Conservation (phyloP, 2,329 filamentous ascomycete species). For the Beauveria asiatica region DNA sequence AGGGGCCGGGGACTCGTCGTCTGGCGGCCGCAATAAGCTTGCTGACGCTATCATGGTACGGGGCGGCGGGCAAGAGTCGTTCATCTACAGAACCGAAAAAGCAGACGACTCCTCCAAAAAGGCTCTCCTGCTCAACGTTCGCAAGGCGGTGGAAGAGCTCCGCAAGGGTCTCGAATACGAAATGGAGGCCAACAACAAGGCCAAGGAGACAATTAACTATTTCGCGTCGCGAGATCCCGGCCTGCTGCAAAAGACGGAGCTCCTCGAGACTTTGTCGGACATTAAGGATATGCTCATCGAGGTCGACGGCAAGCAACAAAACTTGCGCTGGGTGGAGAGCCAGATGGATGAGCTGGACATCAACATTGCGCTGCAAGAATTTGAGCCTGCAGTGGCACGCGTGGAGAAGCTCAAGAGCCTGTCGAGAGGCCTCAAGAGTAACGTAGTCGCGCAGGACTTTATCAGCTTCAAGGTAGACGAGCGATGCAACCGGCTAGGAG, state of each 20-base stretch:
- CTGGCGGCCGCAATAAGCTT: slow-evolving; percentile 50
- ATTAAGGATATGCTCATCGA: slow-evolving; percentile 88
- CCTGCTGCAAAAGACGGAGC: slow-evolving; percentile 67
- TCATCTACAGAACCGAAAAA: slow-evolving; percentile 88
- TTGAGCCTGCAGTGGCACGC: slow-evolving; percentile 73
- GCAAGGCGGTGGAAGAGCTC: slow-evolving; percentile 87
- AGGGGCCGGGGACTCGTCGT: slow-evolving; percentile 51
- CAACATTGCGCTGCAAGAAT: slow-evolving; percentile 82
- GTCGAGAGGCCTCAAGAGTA: slow-evolving; percentile 73
- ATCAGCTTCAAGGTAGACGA: slow-evolving; percentile 88
- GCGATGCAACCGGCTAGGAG: slow-evolving; percentile 67
- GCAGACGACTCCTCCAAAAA: slow-evolving; percentile 70
- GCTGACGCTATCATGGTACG: slow-evolving; percentile 86
- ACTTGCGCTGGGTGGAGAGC: slow-evolving; percentile 87
- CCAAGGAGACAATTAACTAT: slow-evolving; percentile 78
- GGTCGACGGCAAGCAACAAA: slow-evolving; percentile 93
- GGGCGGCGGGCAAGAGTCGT: slow-evolving; percentile 76
- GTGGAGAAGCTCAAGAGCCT: slow-evolving; percentile 80
- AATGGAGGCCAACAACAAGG: slow-evolving; percentile 77
- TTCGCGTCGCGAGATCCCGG: slow-evolving; percentile 71
- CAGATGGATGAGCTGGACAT: slow-evolving; percentile 97
- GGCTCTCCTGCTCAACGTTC: slow-evolving; percentile 75
- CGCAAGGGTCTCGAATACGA: slow-evolving; percentile 79
- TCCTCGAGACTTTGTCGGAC: slow-evolving; percentile 69
- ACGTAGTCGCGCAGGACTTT: slow-evolving; percentile 80